Evolutionary conservation across 257 asterid species (phyloP), one percentile per base, ranked within the genome.

Genomic region (Thymus quinquecostatus): DNA sequence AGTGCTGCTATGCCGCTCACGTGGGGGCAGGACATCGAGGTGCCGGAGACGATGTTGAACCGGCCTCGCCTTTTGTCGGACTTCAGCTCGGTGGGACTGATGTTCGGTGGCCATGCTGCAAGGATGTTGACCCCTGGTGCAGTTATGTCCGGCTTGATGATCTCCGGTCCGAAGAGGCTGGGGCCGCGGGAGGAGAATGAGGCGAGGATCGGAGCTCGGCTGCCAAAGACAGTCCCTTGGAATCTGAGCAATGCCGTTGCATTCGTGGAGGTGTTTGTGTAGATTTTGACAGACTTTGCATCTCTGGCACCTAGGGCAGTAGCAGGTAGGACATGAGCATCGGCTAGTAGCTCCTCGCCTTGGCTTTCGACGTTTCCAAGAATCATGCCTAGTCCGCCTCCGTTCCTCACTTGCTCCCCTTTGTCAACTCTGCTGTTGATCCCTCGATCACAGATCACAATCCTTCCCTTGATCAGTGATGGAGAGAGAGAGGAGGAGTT

Each of bases 11-110:
- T 27, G 65, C 96, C 97, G 45, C 86, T 79, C 7, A 90, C 82
- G 47, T 90, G 96, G 21, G 97, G 97, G 38, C 96, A 90, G 0
- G 96, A 86, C 97, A 90, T 90, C 11, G 97, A 90, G 10, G 97
- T 89, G 51, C 97, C 96, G 0, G 95, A 87, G 6, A 91, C 64
- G 0, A 91, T 82, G 86, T 85, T 89, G 79, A 86, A 89, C 5
- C 50, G 73, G 1, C 78, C 78, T 5, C 86, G 78, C 67, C 96
- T 80, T 32, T 55, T 81, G 79, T 92, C 98, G 30, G 41, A 71
- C 27, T 76, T 62, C 62, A 86, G 86, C 71, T 62, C 54, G 0
- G 90, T 81, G 34, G 97, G 98, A 9, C 92, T 79, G 6, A 85
- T 11, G 54, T 84, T 81, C 29, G 87, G 86, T 1, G 95, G 93